Evolutionary conservation across 139 green algal species (phyloP).

Genomic region (Chlorella sorokiniana): DNA sequence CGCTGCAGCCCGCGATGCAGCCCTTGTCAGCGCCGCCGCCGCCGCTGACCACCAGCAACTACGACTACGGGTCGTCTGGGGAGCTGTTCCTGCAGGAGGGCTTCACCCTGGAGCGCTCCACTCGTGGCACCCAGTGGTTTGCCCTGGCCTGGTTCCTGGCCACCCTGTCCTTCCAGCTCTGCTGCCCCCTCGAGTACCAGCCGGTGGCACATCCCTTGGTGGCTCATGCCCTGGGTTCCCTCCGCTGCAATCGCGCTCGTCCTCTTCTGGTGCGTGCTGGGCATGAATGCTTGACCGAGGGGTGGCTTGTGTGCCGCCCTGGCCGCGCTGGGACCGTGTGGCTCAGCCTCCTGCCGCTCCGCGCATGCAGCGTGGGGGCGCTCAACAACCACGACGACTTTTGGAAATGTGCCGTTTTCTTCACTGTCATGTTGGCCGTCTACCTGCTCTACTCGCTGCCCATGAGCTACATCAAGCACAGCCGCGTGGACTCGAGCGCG

Average conservation of each 20-base stretch:
- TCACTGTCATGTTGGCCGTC: neutral
- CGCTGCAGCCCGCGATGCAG: neutral
- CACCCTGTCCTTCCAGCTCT: conserved; percentile 7
- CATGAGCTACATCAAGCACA: conserved; percentile 35
- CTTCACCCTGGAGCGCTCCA: neutral
- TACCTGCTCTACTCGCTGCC: conserved; percentile 35
- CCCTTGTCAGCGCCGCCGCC: neutral
- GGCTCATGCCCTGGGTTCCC: conserved; percentile 47
- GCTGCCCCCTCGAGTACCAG: conserved; percentile 2
- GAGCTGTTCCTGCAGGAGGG: neutral
- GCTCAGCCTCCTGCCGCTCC: neutral
- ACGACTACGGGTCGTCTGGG: neutral
- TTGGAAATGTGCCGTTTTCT: neutral
- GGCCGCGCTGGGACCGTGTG: neutral
- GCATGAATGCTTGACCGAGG: neutral
- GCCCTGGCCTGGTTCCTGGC: neutral
- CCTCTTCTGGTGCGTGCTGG: conserved; percentile 32
- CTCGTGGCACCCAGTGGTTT: neutral
- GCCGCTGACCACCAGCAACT: neutral
- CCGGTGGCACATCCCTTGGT: conserved; percentile 27
- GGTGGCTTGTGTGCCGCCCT: too few relatives aligned
- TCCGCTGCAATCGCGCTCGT: conserved; percentile 34
- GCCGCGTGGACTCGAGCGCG: neutral
- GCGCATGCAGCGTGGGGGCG: neutral
- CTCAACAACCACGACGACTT: neutral